Evolutionary conservation across 257 asterid species (phyloP), one percentile per base, ranked within the genome.

Genomic region (Solanum rostratum): DNA sequence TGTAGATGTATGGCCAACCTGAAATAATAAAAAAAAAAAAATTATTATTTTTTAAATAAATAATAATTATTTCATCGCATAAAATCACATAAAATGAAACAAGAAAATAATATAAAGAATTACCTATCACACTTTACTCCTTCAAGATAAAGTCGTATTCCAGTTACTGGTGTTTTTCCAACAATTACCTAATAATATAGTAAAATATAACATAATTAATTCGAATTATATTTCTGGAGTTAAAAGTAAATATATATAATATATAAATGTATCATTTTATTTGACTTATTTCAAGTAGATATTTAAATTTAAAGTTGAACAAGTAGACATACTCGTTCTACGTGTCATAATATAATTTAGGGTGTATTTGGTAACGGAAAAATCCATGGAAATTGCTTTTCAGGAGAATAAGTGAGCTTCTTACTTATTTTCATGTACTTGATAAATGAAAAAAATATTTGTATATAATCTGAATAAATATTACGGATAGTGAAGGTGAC

Each of bases 61-160:
- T 50, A 29, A 14, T 7, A 63, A 33, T 27, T 10, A 1, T 33
- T 33, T 33, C 0, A 15, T 30, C 74, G 1, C 45, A 30, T 15
- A 30, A 15, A 66, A 14, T n/a, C n/a, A n/a, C n/a, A n/a, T 66
- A 22, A 66, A 29, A 29, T 0, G 6, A 65, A n/a, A n/a, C n/a
- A n/a, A 24, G 1, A 3, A 3, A 65, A 3, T 59, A 62, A 5
- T 37, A 68, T 37, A 18, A 37, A 4, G 8, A 57, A 81, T 9
- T 81, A 95, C 98, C 97, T 90, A 50, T 95, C 91, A 87, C 93
- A 88, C 83, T 96, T 96, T 79, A 88, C 88, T 65, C 99, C 97
- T 87, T 96, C 99, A 2, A 95, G 94, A 83, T 90, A 93, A 63
- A 96, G 86, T 29, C 99, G 91, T 92, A 96, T 93, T 79, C 99